phyloP scores from a whole-genome alignment of 2,329 filamentous ascomycete genomes.

The Trichophyton simii region DNA sequence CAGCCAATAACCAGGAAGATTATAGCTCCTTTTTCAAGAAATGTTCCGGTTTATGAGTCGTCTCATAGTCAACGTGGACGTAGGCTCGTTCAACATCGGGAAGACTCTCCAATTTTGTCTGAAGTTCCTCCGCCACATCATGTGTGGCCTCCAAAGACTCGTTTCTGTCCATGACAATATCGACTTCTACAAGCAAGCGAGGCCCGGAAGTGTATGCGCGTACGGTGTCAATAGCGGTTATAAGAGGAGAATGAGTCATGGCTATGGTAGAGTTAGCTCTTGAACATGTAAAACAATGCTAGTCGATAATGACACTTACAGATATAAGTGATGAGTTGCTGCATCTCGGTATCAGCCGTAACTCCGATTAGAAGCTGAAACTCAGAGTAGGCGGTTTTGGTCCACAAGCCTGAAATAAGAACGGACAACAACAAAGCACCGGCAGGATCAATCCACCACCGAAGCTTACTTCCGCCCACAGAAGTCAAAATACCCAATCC shows the following conservation, averaged over 20 bases:
- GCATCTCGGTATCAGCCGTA: conserved; percentile 67
- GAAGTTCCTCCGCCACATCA: conserved; percentile 84
- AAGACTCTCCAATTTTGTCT: conserved; percentile 84
- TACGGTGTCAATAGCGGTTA: conserved; percentile 86
- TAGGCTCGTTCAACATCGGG: conserved; percentile 89
- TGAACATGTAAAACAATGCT: background rate
- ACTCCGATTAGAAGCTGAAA: conserved; percentile 87
- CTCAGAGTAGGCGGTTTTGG: conserved; percentile 72
- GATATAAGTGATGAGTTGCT: conserved; percentile 92
- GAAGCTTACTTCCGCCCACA: conserved; percentile 75
- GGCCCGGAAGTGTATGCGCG: conserved; percentile 84
- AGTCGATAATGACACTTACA: conserved; percentile 34
- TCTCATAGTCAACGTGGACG: conserved; percentile 96
- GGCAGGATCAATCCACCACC: conserved; percentile 91
- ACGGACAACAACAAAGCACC: conserved; percentile 75
- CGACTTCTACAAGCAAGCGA: conserved; percentile 84
- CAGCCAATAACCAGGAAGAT: background rate
- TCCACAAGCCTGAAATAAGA: conserved; percentile 69
- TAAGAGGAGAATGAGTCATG: conserved; percentile 73
- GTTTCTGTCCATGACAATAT: conserved; percentile 79
- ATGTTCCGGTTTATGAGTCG: conserved; percentile 84
- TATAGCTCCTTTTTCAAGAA: conserved; percentile 54
- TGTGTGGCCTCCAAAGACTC: conserved; percentile 67
- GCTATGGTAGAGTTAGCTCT: conserved; percentile 24
- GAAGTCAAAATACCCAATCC: conserved; percentile 83